These are phyloP conservation scores for Gossypium arboreum DNA, from an alignment of 345 rosid species.

Conservation along the genomic window DNA sequence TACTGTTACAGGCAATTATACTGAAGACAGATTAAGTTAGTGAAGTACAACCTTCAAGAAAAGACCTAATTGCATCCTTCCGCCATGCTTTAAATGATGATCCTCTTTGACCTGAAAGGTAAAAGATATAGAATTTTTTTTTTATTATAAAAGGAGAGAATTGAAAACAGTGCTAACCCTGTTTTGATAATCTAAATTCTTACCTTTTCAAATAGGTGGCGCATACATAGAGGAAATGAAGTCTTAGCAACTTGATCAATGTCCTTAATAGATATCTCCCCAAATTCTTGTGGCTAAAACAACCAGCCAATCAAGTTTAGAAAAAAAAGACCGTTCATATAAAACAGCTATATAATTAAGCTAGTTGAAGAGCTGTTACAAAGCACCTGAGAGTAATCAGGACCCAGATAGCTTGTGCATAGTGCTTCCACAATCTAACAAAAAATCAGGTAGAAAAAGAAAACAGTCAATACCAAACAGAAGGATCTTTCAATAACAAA, in stretches of 20 bases:
- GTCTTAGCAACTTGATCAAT: slow-evolving; percentile 66
- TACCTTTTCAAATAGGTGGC: slow-evolving; percentile 85
- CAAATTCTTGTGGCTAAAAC: slow-evolving; percentile 62
- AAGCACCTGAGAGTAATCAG: slow-evolving; percentile 83
- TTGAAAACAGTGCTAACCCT: slow-evolving; percentile 1
- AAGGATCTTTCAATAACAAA: slow-evolving; percentile 14
- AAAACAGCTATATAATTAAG: slow-evolving; percentile 5
- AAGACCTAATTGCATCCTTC: slow-evolving; percentile 96
- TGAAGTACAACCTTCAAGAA: slow-evolving; percentile 67
- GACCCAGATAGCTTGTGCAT: slow-evolving; percentile 74
- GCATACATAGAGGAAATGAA: slow-evolving; percentile 93
- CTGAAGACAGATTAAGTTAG: slow-evolving; percentile 8
- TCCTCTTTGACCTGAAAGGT: slow-evolving; percentile 69
- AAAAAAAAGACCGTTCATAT: slow-evolving; percentile 14
- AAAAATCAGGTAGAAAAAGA: slow-evolving; percentile 8
- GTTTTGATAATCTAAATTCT: slow-evolving; percentile 16
- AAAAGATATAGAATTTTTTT: slow-evolving; percentile 7
- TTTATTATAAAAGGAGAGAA: neutral
- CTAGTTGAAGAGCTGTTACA: slow-evolving; percentile 6
- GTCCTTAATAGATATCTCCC: slow-evolving; percentile 75
- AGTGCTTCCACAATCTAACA: slow-evolving; percentile 79
- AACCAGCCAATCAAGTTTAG: slow-evolving; percentile 15
- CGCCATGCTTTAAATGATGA: slow-evolving; percentile 95
- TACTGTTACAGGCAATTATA: neutral
- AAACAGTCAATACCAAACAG: slow-evolving; percentile 8